phyloP scores from a whole-genome alignment of 805 yeast species.

The Cyberlindnera mrakii region DNA sequence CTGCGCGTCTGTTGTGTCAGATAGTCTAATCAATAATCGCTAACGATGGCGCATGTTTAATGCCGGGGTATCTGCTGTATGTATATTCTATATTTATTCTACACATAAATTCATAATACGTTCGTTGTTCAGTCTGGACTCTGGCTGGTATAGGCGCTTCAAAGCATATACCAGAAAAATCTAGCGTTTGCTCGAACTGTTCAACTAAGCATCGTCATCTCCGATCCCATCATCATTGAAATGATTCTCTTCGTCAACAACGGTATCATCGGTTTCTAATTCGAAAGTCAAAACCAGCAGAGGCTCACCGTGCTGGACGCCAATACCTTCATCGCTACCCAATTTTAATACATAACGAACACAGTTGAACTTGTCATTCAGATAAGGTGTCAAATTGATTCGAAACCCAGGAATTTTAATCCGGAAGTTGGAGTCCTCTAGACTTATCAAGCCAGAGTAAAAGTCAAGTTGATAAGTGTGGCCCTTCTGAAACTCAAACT shows the following conservation, averaged over 20 bases:
- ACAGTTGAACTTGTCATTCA: conserved; percentile 38
- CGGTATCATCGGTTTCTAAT: conserved; percentile 3
- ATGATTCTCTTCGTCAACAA: background rate
- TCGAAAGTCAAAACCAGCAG: conserved; percentile 18
- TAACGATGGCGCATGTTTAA: too few relatives aligned
- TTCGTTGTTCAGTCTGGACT: too few relatives aligned
- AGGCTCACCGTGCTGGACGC: conserved; percentile 17
- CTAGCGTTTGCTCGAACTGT: too few relatives aligned
- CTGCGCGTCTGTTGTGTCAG: too few relatives aligned
- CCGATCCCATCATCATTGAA: background rate
- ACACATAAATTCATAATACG: too few relatives aligned
- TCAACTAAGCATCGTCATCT: background rate
- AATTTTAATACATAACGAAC: conserved; percentile 40
- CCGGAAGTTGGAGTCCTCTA: conserved; percentile 44
- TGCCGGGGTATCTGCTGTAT: too few relatives aligned
- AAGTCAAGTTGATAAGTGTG: conserved; percentile 43
- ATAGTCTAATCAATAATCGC: too few relatives aligned
- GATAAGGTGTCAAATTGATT: conserved; percentile 34
- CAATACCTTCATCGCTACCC: conserved; percentile 3
- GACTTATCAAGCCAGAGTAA: conserved; percentile 46
- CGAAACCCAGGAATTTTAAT: conserved; percentile 49
- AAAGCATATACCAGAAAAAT: too few relatives aligned
- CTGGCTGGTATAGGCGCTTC: too few relatives aligned
- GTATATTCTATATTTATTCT: too few relatives aligned
- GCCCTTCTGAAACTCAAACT: conserved; percentile 35